phyloP scores from a whole-genome alignment of 2,329 filamentous ascomycete species.

The Claviceps capensis region DNA sequence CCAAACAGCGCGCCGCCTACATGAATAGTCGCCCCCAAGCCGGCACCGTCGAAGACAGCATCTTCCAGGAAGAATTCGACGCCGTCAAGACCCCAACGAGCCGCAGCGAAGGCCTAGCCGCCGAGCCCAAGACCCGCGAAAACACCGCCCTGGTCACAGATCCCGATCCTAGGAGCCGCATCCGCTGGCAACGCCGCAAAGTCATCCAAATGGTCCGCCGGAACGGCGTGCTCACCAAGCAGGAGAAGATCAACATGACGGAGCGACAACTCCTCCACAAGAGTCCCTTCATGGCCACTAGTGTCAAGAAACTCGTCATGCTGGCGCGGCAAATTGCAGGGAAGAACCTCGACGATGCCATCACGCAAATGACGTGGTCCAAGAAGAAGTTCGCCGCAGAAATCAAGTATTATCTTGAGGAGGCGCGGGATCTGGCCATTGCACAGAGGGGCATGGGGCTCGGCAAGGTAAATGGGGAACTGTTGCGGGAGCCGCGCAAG shows the following conservation, averaged over 20 bases:
- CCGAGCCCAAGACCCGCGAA: constrained; percentile 26
- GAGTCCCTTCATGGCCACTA: constrained; percentile 67
- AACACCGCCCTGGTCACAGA: constrained; percentile 54
- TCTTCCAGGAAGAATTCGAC: constrained; percentile 48
- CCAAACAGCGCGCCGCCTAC: constrained; percentile 26
- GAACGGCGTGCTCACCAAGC: constrained; percentile 37
- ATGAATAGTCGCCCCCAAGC: constrained; percentile 12
- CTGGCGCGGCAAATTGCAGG: constrained; percentile 80
- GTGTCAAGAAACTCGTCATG: constrained; percentile 79
- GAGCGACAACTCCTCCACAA: constrained; percentile 43
- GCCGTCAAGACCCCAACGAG: constrained; percentile 14
- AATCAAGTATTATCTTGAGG: constrained; percentile 63
- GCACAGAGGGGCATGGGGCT: constrained; percentile 77
- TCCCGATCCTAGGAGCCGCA: constrained; percentile 57
- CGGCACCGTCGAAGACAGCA: constrained; percentile 37
- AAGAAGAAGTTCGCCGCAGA: constrained; percentile 85
- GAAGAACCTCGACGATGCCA: constrained; percentile 87
- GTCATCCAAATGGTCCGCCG: constrained; percentile 58
- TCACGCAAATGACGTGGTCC: constrained; percentile 88
- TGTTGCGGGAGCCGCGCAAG: constrained; percentile 26
- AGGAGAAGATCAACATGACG: constrained; percentile 52
- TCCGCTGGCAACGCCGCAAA: constrained; percentile 72
- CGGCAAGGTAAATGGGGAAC: constrained; percentile 27
- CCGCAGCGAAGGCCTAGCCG: not conserved
- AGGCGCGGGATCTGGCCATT: constrained; percentile 70